Conservation (phyloP, 176 grass and related monocot genomes). For the Metroxylon sagu region DNA sequence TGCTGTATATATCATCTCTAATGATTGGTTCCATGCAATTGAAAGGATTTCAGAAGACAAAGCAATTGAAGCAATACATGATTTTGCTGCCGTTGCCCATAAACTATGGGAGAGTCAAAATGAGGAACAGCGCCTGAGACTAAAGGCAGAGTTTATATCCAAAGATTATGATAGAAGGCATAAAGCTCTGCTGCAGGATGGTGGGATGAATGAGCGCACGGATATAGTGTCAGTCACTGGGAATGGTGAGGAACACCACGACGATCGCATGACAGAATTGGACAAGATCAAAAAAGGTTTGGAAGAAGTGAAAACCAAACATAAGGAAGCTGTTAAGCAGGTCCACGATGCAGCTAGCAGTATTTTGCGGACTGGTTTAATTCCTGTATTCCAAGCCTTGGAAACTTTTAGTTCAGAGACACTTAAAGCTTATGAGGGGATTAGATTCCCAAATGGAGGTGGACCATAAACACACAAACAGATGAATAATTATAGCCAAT, state of each 20-base stretch:
- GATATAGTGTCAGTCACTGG: slow-evolving; percentile 26
- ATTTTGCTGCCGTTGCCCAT: slow-evolving; percentile 32
- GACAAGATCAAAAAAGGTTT: slow-evolving; percentile 31
- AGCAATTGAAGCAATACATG: slow-evolving; percentile 29
- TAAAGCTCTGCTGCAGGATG: slow-evolving; percentile 22
- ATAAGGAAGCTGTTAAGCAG: slow-evolving; percentile 35
- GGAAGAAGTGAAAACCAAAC: slow-evolving; percentile 46
- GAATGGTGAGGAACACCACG: slow-evolving; percentile 5
- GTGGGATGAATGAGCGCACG: slow-evolving; percentile 9
- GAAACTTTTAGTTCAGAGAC: slow-evolving; percentile 34
- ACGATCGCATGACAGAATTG: slow-evolving; percentile 24
- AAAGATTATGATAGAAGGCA: slow-evolving; percentile 30
- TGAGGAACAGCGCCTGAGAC: slow-evolving; percentile 41
- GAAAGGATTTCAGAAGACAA: slow-evolving; percentile 49
- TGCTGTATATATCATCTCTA: slow-evolving; percentile 44
- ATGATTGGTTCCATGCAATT: slow-evolving; percentile 71
- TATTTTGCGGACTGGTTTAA: slow-evolving; percentile 42
- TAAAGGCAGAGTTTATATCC: slow-evolving; percentile 29
- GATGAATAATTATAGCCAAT: too few species aligned
- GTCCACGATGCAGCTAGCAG: slow-evolving; percentile 32
- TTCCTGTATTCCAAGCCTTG: slow-evolving; percentile 50
- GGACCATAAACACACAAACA: neutral
- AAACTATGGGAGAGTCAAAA: slow-evolving; percentile 41
- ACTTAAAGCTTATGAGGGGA: slow-evolving; percentile 31
- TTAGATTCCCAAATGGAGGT: slow-evolving; percentile 27